Conservation (phyloP, 1,284 basidiomycete genomes). For the Neonothopanus nambi region DNA sequence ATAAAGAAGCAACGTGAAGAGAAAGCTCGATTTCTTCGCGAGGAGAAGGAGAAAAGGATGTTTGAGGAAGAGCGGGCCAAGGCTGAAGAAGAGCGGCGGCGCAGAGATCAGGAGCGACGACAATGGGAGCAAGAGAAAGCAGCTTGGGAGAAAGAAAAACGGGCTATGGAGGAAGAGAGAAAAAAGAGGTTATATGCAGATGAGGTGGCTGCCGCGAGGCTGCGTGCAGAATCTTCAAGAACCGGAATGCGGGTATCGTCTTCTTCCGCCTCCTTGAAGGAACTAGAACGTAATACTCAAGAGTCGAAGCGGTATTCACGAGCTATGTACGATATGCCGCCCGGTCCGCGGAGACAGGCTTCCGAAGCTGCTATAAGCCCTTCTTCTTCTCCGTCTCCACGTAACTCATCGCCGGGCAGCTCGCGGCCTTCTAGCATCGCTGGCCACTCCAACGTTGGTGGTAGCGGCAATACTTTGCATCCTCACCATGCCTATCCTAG, state of each 20-base stretch:
- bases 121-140: constrained; percentile 56
- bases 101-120: constrained; percentile 46
- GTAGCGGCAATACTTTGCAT: constrained; percentile 23
- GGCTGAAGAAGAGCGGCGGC: constrained; percentile 49
- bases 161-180: constrained; percentile 54
- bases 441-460: constrained; percentile 10
- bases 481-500: constrained; percentile 39
- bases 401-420: constrained; percentile 45
- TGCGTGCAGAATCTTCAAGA: constrained; percentile 58
- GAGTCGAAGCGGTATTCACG: constrained; percentile 42
- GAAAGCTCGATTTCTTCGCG: constrained; percentile 65
- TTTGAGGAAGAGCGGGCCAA: constrained; percentile 39
- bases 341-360: constrained; percentile 40
- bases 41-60: constrained; percentile 54
- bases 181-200: constrained; percentile 56
- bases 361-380: constrained; percentile 37
- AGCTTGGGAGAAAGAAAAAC: constrained; percentile 57
- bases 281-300: constrained; percentile 43
- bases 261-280: constrained; percentile 39
- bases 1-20: constrained; percentile 70
- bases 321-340: constrained; percentile 37
- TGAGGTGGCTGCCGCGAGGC: constrained; percentile 60
- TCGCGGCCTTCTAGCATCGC: constrained; percentile 49
- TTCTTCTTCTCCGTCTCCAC: constrained; percentile 24
- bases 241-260: constrained; percentile 39